A percentile compares a stretch with the other conserved stretches of the same genome.
These are phyloP conservation scores for Schizothecium vesticola DNA, from an alignment of 495 filamentous ascomycete species.

Conservation along the genomic window DNA sequence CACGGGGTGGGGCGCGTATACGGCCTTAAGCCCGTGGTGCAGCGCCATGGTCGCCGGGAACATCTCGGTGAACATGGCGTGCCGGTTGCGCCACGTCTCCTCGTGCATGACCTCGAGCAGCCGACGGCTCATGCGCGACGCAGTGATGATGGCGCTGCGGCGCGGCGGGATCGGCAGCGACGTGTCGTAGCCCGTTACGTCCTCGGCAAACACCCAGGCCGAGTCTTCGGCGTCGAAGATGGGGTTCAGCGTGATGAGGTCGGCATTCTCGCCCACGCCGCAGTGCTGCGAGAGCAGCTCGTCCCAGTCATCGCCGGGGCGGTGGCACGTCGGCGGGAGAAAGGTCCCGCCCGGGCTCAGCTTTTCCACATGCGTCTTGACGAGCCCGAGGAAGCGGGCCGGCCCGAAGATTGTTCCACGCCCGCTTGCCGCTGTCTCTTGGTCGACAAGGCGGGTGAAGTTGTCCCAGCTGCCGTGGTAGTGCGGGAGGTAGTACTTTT, in stretches of 20 bases:
- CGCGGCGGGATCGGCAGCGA: conserved; percentile 63
- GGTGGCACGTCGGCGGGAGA: conserved; percentile 47
- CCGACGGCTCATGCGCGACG: conserved; percentile 71
- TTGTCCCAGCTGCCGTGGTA: conserved; percentile 86
- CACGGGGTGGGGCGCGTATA: conserved; percentile 87
- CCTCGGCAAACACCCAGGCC: conserved; percentile 78
- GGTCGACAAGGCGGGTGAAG: conserved; percentile 54
- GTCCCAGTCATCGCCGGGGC: conserved; percentile 4
- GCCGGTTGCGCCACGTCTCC: conserved; percentile 70
- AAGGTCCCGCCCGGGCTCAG: conserved; percentile 49
- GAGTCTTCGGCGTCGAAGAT: conserved; percentile 84
- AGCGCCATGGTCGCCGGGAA: conserved; percentile 78
- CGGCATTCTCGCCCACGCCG: conserved; percentile 87
- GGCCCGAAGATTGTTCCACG: conserved; percentile 76
- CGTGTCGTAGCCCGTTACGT: conserved; percentile 80
- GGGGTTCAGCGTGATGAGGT: conserved; percentile 92
- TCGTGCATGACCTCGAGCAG: conserved; percentile 83
- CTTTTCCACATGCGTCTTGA: conserved; percentile 55
- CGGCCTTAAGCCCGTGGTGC: conserved; percentile 91
- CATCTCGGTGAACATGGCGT: conserved; percentile 94
- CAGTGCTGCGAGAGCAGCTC: conserved; percentile 45
- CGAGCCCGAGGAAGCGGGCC: conserved; percentile 52
- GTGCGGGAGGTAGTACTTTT: conserved; percentile 82
- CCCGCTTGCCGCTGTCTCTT: conserved; percentile 47
- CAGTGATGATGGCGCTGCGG: conserved; percentile 78